phyloP scores from a whole-genome alignment of 1,284 basidiomycete genomes.

The Schizophyllum amplum region DNA sequence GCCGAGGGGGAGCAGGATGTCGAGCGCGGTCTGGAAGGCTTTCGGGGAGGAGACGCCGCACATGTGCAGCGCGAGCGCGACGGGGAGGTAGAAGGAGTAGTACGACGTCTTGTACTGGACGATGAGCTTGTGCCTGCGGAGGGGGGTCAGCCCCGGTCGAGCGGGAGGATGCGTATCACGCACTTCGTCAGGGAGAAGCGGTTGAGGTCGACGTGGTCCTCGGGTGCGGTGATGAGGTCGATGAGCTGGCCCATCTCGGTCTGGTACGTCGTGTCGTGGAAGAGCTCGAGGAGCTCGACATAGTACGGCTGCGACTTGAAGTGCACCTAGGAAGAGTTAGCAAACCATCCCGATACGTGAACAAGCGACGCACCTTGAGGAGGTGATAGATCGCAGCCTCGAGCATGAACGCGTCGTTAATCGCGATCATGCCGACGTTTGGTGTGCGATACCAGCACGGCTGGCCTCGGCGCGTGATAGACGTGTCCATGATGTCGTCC shows the following conservation, averaged over 20 bases:
- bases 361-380: slow-evolving; percentile 55
- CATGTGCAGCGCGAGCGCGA: slow-evolving; percentile 88
- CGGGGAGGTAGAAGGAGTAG: slow-evolving; percentile 98
- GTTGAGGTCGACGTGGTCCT: slow-evolving; percentile 79
- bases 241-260: slow-evolving; percentile 96
- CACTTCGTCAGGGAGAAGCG: slow-evolving; percentile 86
- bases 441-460: slow-evolving; percentile 91
- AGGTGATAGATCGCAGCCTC: slow-evolving; percentile 91
- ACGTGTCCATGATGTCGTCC: slow-evolving; percentile 97
- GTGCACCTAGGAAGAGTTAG: slow-evolving; percentile 59
- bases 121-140: slow-evolving; percentile 77
- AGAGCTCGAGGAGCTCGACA: slow-evolving; percentile 83
- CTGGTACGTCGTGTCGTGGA: slow-evolving; percentile 90
- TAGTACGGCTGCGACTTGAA: slow-evolving; percentile 83
- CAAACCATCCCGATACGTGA: neutral
- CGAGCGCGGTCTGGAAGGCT: slow-evolving; percentile 39
- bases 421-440: slow-evolving; percentile 78
- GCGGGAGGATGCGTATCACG: slow-evolving; percentile 1
- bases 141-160: neutral
- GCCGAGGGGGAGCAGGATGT: slow-evolving; percentile 88
- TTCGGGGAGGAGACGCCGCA: slow-evolving; percentile 45
- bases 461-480: slow-evolving; percentile 94
- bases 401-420: slow-evolving; percentile 98
- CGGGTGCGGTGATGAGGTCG: slow-evolving; percentile 92
- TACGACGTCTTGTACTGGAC: slow-evolving; percentile 98